Evolutionary conservation across 1,139 yeast species (phyloP).

Genomic region (Blastobotrys ciferrii): DNA sequence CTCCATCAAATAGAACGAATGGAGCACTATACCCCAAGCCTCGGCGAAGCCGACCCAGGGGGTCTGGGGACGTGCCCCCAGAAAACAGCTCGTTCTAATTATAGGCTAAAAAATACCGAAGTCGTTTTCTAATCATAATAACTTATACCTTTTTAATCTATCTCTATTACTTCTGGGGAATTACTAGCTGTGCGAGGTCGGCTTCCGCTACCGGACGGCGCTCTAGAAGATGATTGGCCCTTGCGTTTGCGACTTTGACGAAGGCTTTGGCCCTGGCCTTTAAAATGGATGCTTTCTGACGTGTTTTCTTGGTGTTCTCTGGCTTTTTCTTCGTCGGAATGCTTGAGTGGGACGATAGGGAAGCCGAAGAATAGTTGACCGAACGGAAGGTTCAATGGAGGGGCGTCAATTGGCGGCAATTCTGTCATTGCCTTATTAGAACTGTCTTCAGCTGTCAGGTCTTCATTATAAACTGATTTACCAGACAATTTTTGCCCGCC

Average conservation of each 20-base stretch:
- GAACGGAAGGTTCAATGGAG: conserved; percentile 69
- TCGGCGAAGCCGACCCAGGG: no score
- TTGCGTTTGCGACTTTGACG: conserved; percentile 75
- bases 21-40: no score
- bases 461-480: conserved; percentile 39
- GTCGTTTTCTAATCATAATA: no score
- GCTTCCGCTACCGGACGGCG: conserved; percentile 34
- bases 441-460: conserved; percentile 10
- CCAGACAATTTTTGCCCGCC: conserved; percentile 76
- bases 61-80: no score
- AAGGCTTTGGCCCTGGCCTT: conserved; percentile 46
- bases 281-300: conserved; percentile 38
- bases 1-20: not conserved
- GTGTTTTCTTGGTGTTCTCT: conserved; percentile 34
- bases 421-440: conserved; percentile 45
- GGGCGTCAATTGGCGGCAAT: conserved; percentile 56
- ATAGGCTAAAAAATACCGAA: no score
- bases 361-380: conserved; percentile 93
- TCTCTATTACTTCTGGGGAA: conserved; percentile 71
- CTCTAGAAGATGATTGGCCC: conserved; percentile 47
- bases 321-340: conserved; percentile 44
- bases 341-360: conserved; percentile 73
- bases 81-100: no score
- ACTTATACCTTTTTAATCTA: conserved; percentile 48
- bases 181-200: conserved; percentile 16